Conservation (phyloP, 768 basidiomycete species). For the Obba rivulosa region DNA sequence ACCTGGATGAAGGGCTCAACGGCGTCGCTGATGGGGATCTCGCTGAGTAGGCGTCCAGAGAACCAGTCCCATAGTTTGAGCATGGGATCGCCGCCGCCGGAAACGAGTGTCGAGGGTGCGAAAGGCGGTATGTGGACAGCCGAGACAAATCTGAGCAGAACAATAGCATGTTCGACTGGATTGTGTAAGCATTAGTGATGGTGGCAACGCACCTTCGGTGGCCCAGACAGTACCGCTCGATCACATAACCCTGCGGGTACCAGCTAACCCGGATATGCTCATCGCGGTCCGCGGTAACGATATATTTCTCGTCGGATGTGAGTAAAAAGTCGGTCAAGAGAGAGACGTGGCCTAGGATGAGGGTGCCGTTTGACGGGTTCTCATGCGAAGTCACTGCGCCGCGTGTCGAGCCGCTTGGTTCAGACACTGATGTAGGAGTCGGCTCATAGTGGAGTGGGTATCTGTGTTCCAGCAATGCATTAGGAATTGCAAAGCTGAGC, state of each 20-base stretch:
- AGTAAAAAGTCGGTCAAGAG: slow-evolving; percentile 73
- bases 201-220: slow-evolving; percentile 61
- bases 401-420: slow-evolving; percentile 24
- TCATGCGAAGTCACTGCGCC: slow-evolving; percentile 51
- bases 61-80: slow-evolving; percentile 82
- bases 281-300: slow-evolving; percentile 90
- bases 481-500: not conserved
- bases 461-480: slow-evolving; percentile 26
- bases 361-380: slow-evolving; percentile 61
- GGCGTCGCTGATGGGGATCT: slow-evolving; percentile 41
- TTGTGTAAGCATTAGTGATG: not conserved
- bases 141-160: slow-evolving; percentile 65
- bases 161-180: not conserved
- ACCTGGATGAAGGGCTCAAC: slow-evolving; percentile 36
- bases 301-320: slow-evolving; percentile 58
- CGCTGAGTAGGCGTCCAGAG: slow-evolving; percentile 46
- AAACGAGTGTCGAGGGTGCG: slow-evolving; percentile 51
- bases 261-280: slow-evolving; percentile 92
- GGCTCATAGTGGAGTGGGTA: slow-evolving; percentile 50
- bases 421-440: slow-evolving; percentile 15
- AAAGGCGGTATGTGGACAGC: slow-evolving; percentile 65
- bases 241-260: slow-evolving; percentile 80
- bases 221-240: slow-evolving; percentile 85
- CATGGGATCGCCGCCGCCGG: slow-evolving; percentile 81
- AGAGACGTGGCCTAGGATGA: slow-evolving; percentile 86